Evolutionary conservation across 768 basidiomycete genomes (phyloP).

Genomic region (Inosperma sp.): DNA sequence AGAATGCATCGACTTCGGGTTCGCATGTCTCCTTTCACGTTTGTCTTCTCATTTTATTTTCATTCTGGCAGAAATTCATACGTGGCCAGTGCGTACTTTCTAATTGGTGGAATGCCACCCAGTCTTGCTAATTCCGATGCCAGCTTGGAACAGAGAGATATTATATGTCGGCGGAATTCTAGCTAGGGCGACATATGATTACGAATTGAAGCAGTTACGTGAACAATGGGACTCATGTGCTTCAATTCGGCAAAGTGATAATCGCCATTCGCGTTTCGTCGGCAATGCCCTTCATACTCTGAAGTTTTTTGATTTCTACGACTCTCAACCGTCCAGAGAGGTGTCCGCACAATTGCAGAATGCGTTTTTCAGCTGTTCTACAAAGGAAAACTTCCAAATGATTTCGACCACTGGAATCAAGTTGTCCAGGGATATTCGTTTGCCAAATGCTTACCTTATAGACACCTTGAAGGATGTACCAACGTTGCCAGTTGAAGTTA

Average conservation of each 20-base stretch:
- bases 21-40: conserved; percentile 24
- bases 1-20: conserved; percentile 89
- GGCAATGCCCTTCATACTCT: conserved; percentile 70
- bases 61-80: conserved; percentile 60
- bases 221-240: conserved; percentile 50
- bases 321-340: conserved; percentile 80
- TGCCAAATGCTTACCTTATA: conserved; percentile 65
- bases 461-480: conserved; percentile 77
- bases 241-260: conserved; percentile 30
- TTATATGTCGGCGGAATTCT: conserved; percentile 81
- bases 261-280: conserved; percentile 50
- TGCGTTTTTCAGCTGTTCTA: conserved; percentile 71
- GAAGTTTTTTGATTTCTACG: conserved; percentile 85
- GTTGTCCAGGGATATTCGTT: conserved; percentile 60
- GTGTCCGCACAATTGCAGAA: conserved; percentile 68
- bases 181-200: conserved; percentile 77
- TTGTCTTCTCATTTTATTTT: background rate
- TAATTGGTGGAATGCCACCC: no score
- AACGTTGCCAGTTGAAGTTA: conserved; percentile 58
- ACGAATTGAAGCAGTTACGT: conserved; percentile 62
- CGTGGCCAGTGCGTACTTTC: conserved; percentile 59
- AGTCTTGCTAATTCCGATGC: conserved; percentile 2
- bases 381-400: conserved; percentile 53
- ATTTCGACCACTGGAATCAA: conserved; percentile 73
- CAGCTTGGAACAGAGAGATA: conserved; percentile 89